Evolutionary conservation across 2,329 filamentous ascomycete species (phyloP).

Genomic region (Fusarium vanettenii): DNA sequence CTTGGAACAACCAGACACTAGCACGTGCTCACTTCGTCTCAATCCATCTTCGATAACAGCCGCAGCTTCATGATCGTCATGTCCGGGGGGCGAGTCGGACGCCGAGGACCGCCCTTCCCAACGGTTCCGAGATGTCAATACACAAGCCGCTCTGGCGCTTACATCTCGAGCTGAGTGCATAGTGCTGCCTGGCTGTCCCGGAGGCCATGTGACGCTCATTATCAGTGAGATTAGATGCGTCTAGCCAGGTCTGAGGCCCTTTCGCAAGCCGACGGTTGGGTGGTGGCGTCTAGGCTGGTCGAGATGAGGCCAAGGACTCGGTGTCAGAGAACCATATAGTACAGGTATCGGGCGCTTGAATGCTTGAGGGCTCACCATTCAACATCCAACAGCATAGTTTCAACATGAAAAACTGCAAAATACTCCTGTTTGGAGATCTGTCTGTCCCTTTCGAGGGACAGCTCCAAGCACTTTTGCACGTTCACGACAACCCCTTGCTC

Average conservation of each 20-base stretch:
- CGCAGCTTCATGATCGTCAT: not conserved
- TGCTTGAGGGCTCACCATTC: not conserved
- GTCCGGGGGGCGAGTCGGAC: slow-evolving; percentile 33
- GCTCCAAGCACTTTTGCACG: slow-evolving; percentile 34
- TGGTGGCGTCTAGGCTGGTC: not conserved
- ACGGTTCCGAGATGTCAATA: slow-evolving; percentile 18
- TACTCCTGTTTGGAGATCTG: slow-evolving; percentile 42
- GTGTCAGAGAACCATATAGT: slow-evolving; percentile 17
- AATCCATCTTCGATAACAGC: not conserved
- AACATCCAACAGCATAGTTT: not conserved
- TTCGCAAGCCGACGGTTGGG: not conserved
- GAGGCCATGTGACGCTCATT: not conserved
- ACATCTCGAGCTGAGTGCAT: not conserved
- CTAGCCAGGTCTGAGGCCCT: not conserved
- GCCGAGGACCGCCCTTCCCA: slow-evolving; percentile 29
- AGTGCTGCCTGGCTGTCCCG: not conserved
- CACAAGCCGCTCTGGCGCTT: slow-evolving; percentile 6
- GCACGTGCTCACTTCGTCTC: not conserved
- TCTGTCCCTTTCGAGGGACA: slow-evolving; percentile 36
- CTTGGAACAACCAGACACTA: not conserved
- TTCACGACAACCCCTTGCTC: slow-evolving; percentile 38
- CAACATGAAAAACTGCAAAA: slow-evolving; percentile 16
- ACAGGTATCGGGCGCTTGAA: not conserved
- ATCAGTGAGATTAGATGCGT: not conserved
- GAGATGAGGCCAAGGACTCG: not conserved